Conservation (phyloP, 176 grass and related monocot genomes). For the Areca catechu region DNA sequence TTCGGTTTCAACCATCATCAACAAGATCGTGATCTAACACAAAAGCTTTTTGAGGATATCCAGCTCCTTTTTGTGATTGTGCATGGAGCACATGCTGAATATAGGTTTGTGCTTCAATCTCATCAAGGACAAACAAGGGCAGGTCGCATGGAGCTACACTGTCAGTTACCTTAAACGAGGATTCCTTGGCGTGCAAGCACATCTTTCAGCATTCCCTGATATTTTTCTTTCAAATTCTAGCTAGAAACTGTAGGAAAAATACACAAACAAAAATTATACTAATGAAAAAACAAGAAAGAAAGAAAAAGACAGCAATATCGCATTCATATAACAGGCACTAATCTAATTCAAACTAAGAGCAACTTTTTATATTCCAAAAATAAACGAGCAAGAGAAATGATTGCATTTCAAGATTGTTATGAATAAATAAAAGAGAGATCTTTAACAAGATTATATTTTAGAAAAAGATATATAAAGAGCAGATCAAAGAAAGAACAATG, state of each 20-base stretch:
- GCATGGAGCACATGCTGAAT: conserved; percentile 18
- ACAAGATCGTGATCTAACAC: conserved; percentile 53
- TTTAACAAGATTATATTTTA: too few relatives aligned
- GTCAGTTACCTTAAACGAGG: conserved; percentile 21
- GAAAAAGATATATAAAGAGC: too few relatives aligned
- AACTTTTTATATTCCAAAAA: too few relatives aligned
- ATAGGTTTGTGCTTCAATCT: conserved; percentile 23
- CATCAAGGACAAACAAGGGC: conserved; percentile 33
- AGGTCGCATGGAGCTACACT: conserved; percentile 9
- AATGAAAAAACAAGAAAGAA: too few relatives aligned
- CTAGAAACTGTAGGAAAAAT: conserved; percentile 13
- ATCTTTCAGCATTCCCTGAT: conserved; percentile 84
- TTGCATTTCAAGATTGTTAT: too few relatives aligned
- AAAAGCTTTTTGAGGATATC: conserved; percentile 23
- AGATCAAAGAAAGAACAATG: too few relatives aligned
- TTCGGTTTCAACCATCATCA: conserved; percentile 46
- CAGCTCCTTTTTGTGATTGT: conserved; percentile 21
- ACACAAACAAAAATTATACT: background rate
- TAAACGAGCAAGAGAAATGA: too few relatives aligned
- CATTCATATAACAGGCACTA: too few relatives aligned
- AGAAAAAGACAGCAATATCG: too few relatives aligned
- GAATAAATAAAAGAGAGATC: too few relatives aligned
- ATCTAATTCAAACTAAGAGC: too few relatives aligned
- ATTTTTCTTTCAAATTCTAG: conserved; percentile 31
- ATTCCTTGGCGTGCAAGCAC: conserved; percentile 55